These are phyloP conservation scores for Fonsecaea erecta DNA, from an alignment of 2,329 filamentous ascomycete genomes.

Conservation along the genomic window DNA sequence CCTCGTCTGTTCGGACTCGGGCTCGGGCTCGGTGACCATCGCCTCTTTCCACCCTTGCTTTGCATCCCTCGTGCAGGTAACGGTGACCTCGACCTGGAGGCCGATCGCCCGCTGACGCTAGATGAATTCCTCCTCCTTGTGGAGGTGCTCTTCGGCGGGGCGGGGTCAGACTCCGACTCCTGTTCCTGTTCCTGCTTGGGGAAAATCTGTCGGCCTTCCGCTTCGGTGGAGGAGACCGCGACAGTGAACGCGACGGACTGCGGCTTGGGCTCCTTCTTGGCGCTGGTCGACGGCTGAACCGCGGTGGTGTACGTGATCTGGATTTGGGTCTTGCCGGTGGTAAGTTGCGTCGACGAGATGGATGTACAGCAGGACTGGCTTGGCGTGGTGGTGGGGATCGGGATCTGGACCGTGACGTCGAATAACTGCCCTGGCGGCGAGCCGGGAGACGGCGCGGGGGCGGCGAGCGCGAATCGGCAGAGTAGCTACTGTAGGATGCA, in stretches of 20 bases:
- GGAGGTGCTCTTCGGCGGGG: slow-evolving; percentile 17
- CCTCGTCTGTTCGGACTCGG: slow-evolving; percentile 22
- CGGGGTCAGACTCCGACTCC: slow-evolving; percentile 23
- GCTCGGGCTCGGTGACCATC: slow-evolving; percentile 26
- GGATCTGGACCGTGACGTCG: slow-evolving; percentile 26
- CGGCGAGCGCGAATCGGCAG: slow-evolving; percentile 9
- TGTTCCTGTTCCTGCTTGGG: slow-evolving; percentile 19
- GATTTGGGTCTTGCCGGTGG: slow-evolving; percentile 18
- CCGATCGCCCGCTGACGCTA: slow-evolving; percentile 16
- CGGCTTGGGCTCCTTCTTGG: neutral
- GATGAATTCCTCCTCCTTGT: slow-evolving; percentile 25
- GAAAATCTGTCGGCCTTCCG: slow-evolving; percentile 10
- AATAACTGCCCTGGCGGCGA: slow-evolving; percentile 6
- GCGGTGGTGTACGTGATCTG: slow-evolving; percentile 21
- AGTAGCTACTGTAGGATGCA: slow-evolving; percentile 23
- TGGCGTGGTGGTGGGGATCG: slow-evolving; percentile 20
- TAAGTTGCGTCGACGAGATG: slow-evolving; percentile 11
- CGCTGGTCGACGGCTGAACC: neutral
- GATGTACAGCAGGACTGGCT: slow-evolving; percentile 14
- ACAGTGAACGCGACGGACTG: slow-evolving; percentile 5
- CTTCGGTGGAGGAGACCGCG: slow-evolving; percentile 12
- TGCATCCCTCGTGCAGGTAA: slow-evolving; percentile 2
- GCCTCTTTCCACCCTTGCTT: neutral
- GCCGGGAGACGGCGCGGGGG: slow-evolving; percentile 13
- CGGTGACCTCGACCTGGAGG: slow-evolving; percentile 17